Percentiles rank a stretch among this genome's conserved stretches.
These are phyloP conservation scores for Citrullus mucosospermus DNA, from an alignment of 306 rosid species.

Conservation along the genomic window DNA sequence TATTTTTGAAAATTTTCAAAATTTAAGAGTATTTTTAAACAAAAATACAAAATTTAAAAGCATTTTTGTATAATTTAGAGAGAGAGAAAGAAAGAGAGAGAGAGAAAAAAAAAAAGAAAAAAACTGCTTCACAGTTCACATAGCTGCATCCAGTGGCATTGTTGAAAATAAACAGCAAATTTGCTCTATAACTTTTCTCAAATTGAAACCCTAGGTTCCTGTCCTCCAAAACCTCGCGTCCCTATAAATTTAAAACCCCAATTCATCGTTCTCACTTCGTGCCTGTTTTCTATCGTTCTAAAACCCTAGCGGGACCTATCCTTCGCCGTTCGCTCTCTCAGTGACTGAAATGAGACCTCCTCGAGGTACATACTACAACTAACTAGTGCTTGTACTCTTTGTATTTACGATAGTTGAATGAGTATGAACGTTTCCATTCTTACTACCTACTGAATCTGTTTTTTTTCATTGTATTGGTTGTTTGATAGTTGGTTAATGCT, in stretches of 20 bases:
- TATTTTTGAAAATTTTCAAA: too few relatives aligned
- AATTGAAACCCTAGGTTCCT: not conserved
- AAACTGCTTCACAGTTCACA: too few relatives aligned
- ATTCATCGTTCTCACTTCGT: not conserved
- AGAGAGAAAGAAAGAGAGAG: too few relatives aligned
- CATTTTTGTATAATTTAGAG: too few relatives aligned
- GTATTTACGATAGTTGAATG: not conserved
- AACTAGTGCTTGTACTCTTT: not conserved
- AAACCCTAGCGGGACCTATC: not conserved
- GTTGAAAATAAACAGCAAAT: not conserved
- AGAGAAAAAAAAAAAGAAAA: too few relatives aligned
- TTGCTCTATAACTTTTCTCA: not conserved
- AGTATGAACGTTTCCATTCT: not conserved
- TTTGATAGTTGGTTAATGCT: not conserved
- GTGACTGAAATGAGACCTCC: conserved; percentile 4
- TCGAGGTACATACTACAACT: not conserved
- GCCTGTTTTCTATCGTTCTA: not conserved
- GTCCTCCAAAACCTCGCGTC: not conserved
- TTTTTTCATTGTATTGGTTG: not conserved
- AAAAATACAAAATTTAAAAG: too few relatives aligned
- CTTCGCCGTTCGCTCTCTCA: not conserved
- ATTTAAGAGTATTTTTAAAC: too few relatives aligned
- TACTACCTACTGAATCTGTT: not conserved
- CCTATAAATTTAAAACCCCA: not conserved
- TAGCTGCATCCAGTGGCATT: not conserved